A percentile compares a stretch with the other conserved stretches of the same genome.
Conservation (phyloP, 2,329 filamentous ascomycete genomes). For the Penicillium sclerotigenum region DNA sequence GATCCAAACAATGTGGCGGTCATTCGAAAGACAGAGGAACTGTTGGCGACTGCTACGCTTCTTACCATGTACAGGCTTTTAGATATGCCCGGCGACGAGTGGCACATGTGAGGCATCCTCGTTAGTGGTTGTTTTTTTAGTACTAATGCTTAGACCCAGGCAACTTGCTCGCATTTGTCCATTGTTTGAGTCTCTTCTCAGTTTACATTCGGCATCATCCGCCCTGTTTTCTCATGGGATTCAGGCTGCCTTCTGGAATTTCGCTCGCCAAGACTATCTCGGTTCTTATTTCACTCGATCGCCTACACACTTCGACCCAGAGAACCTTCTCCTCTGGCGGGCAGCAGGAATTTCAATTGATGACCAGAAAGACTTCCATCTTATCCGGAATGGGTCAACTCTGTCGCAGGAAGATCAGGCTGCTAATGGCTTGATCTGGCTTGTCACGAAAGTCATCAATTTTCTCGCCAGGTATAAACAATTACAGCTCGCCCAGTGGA, state of each 20-base stretch:
- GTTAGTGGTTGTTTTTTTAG: not conserved
- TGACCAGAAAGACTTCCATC: conserved; percentile 45
- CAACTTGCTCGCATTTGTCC: conserved; percentile 60
- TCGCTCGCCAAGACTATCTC: conserved; percentile 60
- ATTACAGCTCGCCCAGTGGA: conserved; percentile 40
- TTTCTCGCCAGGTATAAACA: conserved; percentile 59
- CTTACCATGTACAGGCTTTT: conserved; percentile 62
- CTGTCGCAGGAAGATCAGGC: conserved; percentile 59
- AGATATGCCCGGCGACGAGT: conserved; percentile 59
- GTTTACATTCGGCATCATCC: conserved; percentile 20
- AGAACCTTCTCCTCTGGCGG: conserved; percentile 58
- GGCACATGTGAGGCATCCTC: conserved; percentile 46
- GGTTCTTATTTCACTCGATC: conserved; percentile 60
- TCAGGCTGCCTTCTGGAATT: conserved; percentile 61
- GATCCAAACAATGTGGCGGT: conserved; percentile 17
- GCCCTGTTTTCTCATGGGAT: conserved; percentile 49
- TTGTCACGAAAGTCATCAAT: conserved; percentile 61
- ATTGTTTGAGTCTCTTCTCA: conserved; percentile 50
- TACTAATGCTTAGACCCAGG: conserved; percentile 28
- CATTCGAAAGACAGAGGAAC: conserved; percentile 53
- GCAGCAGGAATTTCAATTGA: conserved; percentile 58
- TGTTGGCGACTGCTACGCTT: conserved; percentile 59
- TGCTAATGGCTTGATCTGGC: conserved; percentile 60
- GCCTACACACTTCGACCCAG: conserved; percentile 56
- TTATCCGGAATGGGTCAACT: conserved; percentile 26